Evolutionary conservation across 306 rosid genomes (phyloP), one percentile per base, ranked within the genome.

Genomic region (Gleditsia sinensis): DNA sequence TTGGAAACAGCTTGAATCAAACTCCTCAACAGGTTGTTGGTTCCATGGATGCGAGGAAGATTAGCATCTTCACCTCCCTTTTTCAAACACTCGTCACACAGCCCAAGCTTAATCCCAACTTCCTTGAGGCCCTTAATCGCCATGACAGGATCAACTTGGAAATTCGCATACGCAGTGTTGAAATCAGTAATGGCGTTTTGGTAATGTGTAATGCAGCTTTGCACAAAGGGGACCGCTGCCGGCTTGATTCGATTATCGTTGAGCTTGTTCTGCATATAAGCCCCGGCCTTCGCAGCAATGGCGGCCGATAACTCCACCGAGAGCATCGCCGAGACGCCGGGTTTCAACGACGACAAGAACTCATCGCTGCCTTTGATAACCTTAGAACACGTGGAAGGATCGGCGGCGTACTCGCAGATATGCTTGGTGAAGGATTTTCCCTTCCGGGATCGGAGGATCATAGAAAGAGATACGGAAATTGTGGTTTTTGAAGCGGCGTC

Each of bases 381-480:
- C 64, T 30, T 58, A 0, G 8, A 3, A 6, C 64, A 58, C 19
- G 0, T 8, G 3, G 0, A 3, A n/a, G 64, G 64, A 9, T 58
- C n/a, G 1, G 40, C 40, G 4, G 64, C 5, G 0, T 14, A 4
- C 4, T 58, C 64, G 5, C 64, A 58, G 2, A 58, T 58, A 6
- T 58, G 23, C 23, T 58, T 19, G 1, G 64, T 58, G 64, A 58
- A 58, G 64, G 64, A 58, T 4, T 58, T 28, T 40, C 36, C 64
- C 16, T 14, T 3, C 0, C 8, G 19, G 0, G 40, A 14, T 14
- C 8, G 19, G 1, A 58, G 23, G 11, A 58, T 58, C 39, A 28
- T 2, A 7, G 23, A 39, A 0, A 58, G 10, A 7, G 64, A 32
- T 0, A 4, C 34, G 13, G 64, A 14, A 3, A n/a, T n/a, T n/a